These are phyloP conservation scores for Phyllosticta citriasiana DNA, from an alignment of 2,329 filamentous ascomycete genomes.

Conservation along the genomic window DNA sequence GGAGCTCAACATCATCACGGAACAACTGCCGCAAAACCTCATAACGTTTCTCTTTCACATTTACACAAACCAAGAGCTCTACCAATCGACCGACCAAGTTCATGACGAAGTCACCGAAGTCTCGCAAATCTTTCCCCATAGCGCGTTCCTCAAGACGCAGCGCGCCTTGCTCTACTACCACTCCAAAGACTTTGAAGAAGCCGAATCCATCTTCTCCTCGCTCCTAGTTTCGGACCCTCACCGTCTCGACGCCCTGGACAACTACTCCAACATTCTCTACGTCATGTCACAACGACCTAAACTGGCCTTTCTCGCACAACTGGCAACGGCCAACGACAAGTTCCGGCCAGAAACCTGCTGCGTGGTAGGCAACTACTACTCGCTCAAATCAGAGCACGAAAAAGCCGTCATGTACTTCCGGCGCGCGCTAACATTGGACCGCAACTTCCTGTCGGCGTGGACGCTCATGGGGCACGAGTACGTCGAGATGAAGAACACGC, in stretches of 20 bases:
- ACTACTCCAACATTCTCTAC: slow-evolving; percentile 96
- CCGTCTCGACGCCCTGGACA: slow-evolving; percentile 80
- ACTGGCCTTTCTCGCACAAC: slow-evolving; percentile 76
- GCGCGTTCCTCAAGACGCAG: slow-evolving; percentile 83
- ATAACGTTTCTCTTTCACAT: slow-evolving; percentile 92
- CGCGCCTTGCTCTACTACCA: slow-evolving; percentile 84
- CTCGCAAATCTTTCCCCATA: slow-evolving; percentile 73
- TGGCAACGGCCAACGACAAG: slow-evolving; percentile 85
- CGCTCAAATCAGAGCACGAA: slow-evolving; percentile 85
- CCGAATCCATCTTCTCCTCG: slow-evolving; percentile 54
- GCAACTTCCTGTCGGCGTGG: slow-evolving; percentile 88
- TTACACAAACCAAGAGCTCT: slow-evolving; percentile 82
- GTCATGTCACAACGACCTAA: slow-evolving; percentile 83
- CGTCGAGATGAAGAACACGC: slow-evolving; percentile 96
- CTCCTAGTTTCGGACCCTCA: slow-evolving; percentile 58
- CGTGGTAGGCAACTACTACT: slow-evolving; percentile 96
- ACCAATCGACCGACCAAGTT: slow-evolving; percentile 68
- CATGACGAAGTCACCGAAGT: slow-evolving; percentile 69
- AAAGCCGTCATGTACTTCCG: slow-evolving; percentile 98
- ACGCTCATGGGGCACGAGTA: slow-evolving; percentile 99
- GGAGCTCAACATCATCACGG: slow-evolving; percentile 65
- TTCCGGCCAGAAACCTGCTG: slow-evolving; percentile 96
- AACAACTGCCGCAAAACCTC: slow-evolving; percentile 75
- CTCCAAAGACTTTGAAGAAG: slow-evolving; percentile 63
- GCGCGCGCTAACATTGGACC: slow-evolving; percentile 79